Evolutionary conservation across 1,139 yeast species (phyloP), one percentile per base, ranked within the genome.

Genomic region (Zygoascus hellenicus): DNA sequence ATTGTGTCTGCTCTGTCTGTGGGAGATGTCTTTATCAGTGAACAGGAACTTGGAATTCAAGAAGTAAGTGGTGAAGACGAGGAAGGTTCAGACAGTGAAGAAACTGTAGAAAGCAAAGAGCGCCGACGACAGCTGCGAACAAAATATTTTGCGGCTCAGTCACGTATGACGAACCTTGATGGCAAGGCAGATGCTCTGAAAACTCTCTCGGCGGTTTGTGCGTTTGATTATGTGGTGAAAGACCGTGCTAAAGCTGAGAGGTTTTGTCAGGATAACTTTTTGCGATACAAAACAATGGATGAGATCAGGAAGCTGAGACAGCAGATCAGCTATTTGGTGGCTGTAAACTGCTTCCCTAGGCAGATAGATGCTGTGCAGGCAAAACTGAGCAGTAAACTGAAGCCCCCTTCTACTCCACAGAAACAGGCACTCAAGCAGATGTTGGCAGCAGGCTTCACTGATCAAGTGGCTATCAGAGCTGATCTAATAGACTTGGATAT

Each of bases 1-100:
- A 76, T 94, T 49, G 97, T 94, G 1, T 85, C 97, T 15, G 96
- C 92, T 0, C 68, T 94, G 38, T 83, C 97, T 0, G 97, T 92
- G 40, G 97, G 97, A 3, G 96, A 90, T 59, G 96, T 96, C 5
- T 87, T 89, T 58, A 67, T 88, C 34, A 74, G 75, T 22, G 94
- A 84, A 59, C 77, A 76, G 55, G 96, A 87, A 59, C 61, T 85
- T 14, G 89, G 89, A 0, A 69, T 81, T 29, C 15, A 17, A 16
- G 34, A 32, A 28, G 39, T 32, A 11, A 14, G 14, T 9, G 17
- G 14, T n/a, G 57, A 57, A 0, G 61, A 55, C 4, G 62, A 54
- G 4, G 58, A 54, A 0, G 62, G 54, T 9, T 57, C 55, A 15
- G 59, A 59, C 34, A 65, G 64, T 39, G 62, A 56, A 17, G 61